Conservation (phyloP, 2,329 filamentous ascomycete species). For the Pezicula neosporulosa region DNA sequence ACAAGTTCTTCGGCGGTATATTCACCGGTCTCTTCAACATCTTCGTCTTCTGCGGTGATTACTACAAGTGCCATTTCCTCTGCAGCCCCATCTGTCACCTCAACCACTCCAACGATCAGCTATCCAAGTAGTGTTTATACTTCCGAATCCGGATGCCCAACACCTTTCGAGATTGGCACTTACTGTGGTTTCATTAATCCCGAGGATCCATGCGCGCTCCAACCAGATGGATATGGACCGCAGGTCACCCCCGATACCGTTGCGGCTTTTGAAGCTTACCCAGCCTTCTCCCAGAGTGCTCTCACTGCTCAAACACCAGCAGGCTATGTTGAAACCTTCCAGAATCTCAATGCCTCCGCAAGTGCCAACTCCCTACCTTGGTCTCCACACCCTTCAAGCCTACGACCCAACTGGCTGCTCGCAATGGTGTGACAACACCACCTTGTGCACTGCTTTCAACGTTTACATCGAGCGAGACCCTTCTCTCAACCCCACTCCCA, state of each 20-base stretch:
- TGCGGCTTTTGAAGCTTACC: conserved; percentile 24
- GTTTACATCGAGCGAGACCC: conserved; percentile 32
- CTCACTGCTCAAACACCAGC: conserved; percentile 22
- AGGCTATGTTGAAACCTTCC: conserved; percentile 28
- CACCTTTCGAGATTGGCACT: conserved; percentile 27
- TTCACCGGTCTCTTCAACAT: too few relatives aligned
- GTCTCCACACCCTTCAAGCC: conserved; percentile 19
- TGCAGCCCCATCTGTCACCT: neutral
- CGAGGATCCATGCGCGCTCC: conserved; percentile 32
- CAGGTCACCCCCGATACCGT: conserved; percentile 28
- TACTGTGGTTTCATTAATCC: conserved; percentile 35
- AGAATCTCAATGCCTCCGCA: conserved; percentile 24
- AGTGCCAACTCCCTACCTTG: conserved; percentile 21
- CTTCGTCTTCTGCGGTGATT: neutral
- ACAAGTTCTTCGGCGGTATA: too few relatives aligned
- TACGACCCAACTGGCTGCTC: conserved; percentile 26
- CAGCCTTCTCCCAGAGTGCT: conserved; percentile 19
- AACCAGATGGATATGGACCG: conserved; percentile 30
- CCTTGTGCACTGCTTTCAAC: conserved; percentile 28
- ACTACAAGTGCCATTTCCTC: neutral
- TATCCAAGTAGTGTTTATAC: neutral
- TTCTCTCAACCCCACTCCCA: conserved; percentile 22
- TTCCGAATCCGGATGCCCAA: conserved; percentile 24
- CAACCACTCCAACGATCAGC: conserved; percentile 10
- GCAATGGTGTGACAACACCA: conserved; percentile 19